Evolutionary conservation across 2,329 filamentous ascomycete genomes (phyloP), one percentile per base, ranked within the genome.

Genomic region (Pestalotiopsis sp.): DNA sequence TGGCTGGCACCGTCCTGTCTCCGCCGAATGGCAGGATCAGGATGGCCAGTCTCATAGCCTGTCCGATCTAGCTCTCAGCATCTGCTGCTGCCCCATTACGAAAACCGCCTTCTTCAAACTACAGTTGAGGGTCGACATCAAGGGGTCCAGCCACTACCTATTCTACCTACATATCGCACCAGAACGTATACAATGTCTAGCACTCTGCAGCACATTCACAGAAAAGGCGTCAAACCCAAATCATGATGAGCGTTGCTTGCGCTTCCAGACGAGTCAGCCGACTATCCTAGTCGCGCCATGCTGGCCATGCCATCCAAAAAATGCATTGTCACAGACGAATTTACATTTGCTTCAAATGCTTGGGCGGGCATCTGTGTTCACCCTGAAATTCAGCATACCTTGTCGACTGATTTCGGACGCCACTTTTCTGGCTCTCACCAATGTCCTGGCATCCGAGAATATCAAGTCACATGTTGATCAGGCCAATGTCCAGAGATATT

Each of bases 91-190:
- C 7, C 23, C 65, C 17, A 7, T 39, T 20, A 27, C 52, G 27
- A 66, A 36, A 17, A 66, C 65, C 0, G 14, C 38, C 20, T 66
- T 66, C 6, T 66, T 66, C 23, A 60, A 66, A 58, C 3, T 66
- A 9, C 65, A 66, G 7, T 17, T 55, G 20, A 49, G 65, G 14
- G 55, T 66, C 20, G 65, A 66, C 23, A 55, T 58, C 11, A 58
- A 66, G 23, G 65, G 65, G n/a, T 60, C 52, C 65, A 66, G 45
- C 39, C 65, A 66, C 20, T 66, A 66, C 27, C n/a, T 59, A 12
- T 27, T 66, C 6, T 66, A 66, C 7, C 55, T 66, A 9, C 55
- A 66, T 41, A n/a, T 60, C 31, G 52, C 65, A 41, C 65, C 65
- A 17, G 65, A 66, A 27, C 31, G 55, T 36, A 14, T 66, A 12